Evolutionary conservation across 371 early-diverging fungal species (phyloP), one percentile per base, ranked within the genome.

Genomic region (Syncephalis fuscata): DNA sequence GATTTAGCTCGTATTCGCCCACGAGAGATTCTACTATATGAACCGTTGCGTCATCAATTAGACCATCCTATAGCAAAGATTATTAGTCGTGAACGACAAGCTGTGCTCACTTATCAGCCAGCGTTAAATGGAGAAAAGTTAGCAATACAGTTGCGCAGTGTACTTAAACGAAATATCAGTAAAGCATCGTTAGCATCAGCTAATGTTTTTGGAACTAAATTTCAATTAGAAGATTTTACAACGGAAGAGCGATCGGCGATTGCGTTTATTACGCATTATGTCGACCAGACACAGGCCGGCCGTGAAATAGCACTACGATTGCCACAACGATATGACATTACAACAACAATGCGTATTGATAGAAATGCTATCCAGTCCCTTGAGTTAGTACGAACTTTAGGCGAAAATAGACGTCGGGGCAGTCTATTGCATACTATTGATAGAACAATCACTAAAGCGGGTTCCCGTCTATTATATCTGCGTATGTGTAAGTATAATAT

Each of bases 1-100:
- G 86, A 88, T 49, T 50, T 91, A 42, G 77, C 82, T 2, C 76
- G 88, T 22, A 85, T 93, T 38, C 69, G 78, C 20, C 94, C 94
- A 0, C 67, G 74, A 19, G 94, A 93, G 60, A 74, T 91, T 15
- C 59, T 93, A 16, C 46, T 84, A 15, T 72, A 73, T 45, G 51
- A 58, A 0, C 43, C 52, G 17, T n/a, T 14, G 0, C 32, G 32
- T 32, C 32, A 32, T 32, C 20, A 48, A 1, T 51, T 55, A 1
- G 53, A 56, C 1, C 55, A 67, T 25, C 22, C 45, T 1, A 42
- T 62, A 1, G 22, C 56, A 23, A 44, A 47, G 40, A 46, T 53
- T 15, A 53, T 55, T 22, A 48, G 55, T 27, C 17, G 46, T 1
- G 16, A 51, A 40, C 53, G 59, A 1, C 46, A 32, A 5, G 55